phyloP scores from a whole-genome alignment of 2,329 filamentous ascomycete species.

The Penicillium expansum region DNA sequence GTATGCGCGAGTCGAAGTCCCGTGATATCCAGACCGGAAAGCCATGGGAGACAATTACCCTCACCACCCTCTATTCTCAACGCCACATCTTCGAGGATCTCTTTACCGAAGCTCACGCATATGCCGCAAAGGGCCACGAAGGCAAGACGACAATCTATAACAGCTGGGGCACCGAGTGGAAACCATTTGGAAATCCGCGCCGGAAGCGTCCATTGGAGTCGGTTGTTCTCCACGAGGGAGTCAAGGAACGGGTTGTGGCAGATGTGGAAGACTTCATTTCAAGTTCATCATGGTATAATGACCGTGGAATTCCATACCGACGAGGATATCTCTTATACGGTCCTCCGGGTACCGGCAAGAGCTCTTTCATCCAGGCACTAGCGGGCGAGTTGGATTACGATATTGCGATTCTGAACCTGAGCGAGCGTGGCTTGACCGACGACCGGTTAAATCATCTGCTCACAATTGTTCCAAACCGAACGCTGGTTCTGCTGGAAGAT shows the following conservation, averaged over 20 bases:
- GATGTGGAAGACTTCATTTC: constrained; percentile 81
- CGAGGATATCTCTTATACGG: constrained; percentile 86
- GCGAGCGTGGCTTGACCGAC: constrained; percentile 83
- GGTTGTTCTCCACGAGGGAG: constrained; percentile 78
- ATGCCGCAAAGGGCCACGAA: constrained; percentile 76
- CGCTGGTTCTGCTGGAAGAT: constrained; percentile 81
- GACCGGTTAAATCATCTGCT: constrained; percentile 83
- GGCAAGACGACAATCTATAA: constrained; percentile 93
- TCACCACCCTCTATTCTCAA: constrained; percentile 88
- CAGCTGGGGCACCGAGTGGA: constrained; percentile 80
- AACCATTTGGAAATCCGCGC: constrained; percentile 76
- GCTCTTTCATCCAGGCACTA: constrained; percentile 91
- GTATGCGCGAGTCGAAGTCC: constrained; percentile 80
- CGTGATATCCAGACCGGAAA: constrained; percentile 76
- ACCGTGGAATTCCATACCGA: constrained; percentile 90
- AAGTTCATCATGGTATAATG: constrained; percentile 82
- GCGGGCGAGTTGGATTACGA: constrained; percentile 91
- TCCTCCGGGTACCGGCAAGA: constrained; percentile 88
- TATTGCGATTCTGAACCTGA: constrained; percentile 88
- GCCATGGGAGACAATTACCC: constrained; percentile 88
- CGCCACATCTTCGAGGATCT: constrained; percentile 86
- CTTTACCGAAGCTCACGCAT: constrained; percentile 78
- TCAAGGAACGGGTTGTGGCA: constrained; percentile 74
- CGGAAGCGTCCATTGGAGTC: constrained; percentile 84
- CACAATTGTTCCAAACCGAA: constrained; percentile 78